phyloP scores from a whole-genome alignment of 2,329 filamentous ascomycete genomes.

The Xylaria sp. region DNA sequence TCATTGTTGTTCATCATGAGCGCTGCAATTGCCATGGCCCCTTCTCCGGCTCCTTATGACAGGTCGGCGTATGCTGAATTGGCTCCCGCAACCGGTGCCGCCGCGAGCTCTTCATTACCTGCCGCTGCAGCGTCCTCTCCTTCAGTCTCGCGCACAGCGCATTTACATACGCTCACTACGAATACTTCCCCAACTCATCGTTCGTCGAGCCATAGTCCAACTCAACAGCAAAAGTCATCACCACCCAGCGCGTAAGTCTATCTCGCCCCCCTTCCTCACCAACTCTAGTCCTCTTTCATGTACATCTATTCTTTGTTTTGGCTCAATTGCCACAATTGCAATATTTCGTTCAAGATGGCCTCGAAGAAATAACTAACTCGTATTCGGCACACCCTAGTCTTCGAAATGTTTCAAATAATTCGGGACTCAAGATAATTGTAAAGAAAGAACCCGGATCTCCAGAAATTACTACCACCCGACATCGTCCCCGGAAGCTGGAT shows the following conservation, averaged over 20 bases:
- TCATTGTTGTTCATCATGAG: slow-evolving; percentile 64
- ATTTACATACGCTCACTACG: slow-evolving; percentile 39
- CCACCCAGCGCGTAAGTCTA: slow-evolving; percentile 69
- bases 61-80: slow-evolving; percentile 64
- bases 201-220: slow-evolving; percentile 66
- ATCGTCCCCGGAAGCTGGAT: slow-evolving; percentile 81
- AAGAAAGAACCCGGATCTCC: slow-evolving; percentile 97
- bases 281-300: slow-evolving; percentile 23
- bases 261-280: slow-evolving; percentile 34
- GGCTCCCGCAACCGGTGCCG: slow-evolving; percentile 58
- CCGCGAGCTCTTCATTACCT: slow-evolving; percentile 46
- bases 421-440: slow-evolving; percentile 82
- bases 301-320: neutral
- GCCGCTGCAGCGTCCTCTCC: slow-evolving; percentile 53
- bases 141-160: slow-evolving; percentile 57
- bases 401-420: slow-evolving; percentile 63
- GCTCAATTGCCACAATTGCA: neutral
- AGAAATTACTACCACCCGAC: slow-evolving; percentile 76
- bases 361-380: slow-evolving; percentile 40
- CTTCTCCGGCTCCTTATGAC: slow-evolving; percentile 74
- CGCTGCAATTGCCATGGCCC: slow-evolving; percentile 75
- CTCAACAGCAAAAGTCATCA: slow-evolving; percentile 60
- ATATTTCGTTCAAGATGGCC: slow-evolving; percentile 1
- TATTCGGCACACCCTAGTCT: slow-evolving; percentile 46
- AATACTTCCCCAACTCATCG: slow-evolving; percentile 55